Percentiles rank a stretch among this genome's conserved stretches.
Evolutionary conservation across 1,139 yeast genomes (phyloP).

Genomic region (Candida buenavistaensis): DNA sequence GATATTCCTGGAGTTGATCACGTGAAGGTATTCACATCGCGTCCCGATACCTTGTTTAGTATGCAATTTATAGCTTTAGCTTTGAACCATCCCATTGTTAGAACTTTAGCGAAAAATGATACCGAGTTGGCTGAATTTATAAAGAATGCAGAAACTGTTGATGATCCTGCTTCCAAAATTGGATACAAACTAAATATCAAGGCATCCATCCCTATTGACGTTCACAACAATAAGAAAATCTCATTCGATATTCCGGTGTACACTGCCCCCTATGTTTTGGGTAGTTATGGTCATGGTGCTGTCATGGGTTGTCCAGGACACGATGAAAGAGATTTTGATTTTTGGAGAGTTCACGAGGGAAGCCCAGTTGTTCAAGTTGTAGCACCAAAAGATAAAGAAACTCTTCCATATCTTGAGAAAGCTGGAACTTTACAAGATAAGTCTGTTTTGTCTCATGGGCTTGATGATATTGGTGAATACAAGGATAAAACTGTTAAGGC

Average conservation of each 20-base stretch:
- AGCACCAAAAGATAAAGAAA: slow-evolving; percentile 28
- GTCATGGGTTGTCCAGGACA: slow-evolving; percentile 99
- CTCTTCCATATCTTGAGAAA: slow-evolving; percentile 48
- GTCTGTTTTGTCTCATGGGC: slow-evolving; percentile 25
- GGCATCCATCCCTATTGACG: slow-evolving; percentile 63
- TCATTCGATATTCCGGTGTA: slow-evolving; percentile 61
- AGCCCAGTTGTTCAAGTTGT: slow-evolving; percentile 44
- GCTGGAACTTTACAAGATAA: slow-evolving; percentile 53
- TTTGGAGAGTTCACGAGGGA: slow-evolving; percentile 65
- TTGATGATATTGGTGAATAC: slow-evolving; percentile 45
- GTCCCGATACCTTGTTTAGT: slow-evolving; percentile 84
- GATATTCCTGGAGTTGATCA: slow-evolving; percentile 17
- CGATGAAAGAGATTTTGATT: slow-evolving; percentile 76
- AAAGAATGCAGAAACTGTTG: slow-evolving; percentile 31
- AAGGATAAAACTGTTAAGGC: slow-evolving; percentile 48
- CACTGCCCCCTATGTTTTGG: slow-evolving; percentile 87
- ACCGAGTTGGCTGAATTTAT: slow-evolving; percentile 48
- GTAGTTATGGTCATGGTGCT: slow-evolving; percentile 84
- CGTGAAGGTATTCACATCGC: slow-evolving; percentile 72
- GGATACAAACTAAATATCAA: slow-evolving; percentile 57
- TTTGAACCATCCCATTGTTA: slow-evolving; percentile 63
- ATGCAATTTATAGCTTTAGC: slow-evolving; percentile 84
- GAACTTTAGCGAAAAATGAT: slow-evolving; percentile 34
- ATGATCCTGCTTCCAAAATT: slow-evolving; percentile 54
- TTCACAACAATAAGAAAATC: slow-evolving; percentile 17